Conservation (phyloP, 768 basidiomycete species). For the Phaeotremella fagi region DNA sequence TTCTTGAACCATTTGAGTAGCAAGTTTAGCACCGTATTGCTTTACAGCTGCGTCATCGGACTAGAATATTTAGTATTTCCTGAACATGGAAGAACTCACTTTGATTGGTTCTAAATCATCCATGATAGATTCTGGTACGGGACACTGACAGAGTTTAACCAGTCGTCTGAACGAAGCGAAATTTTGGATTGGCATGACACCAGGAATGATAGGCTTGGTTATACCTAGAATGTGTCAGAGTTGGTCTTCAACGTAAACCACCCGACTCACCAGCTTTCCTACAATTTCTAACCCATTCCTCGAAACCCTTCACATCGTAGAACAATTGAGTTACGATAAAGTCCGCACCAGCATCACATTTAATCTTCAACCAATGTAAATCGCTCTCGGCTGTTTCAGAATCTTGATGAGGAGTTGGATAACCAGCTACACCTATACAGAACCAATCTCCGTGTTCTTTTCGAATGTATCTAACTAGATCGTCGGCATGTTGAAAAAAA, state of each 20-base stretch:
- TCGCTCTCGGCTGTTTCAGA: conserved; percentile 51
- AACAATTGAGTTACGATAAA: conserved; percentile 96
- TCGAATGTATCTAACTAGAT: conserved; percentile 88
- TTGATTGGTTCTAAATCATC: conserved; percentile 67
- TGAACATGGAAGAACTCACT: conserved; percentile 52
- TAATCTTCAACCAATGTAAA: conserved; percentile 68
- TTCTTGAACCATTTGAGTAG: conserved; percentile 71
- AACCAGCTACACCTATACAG: conserved; percentile 92
- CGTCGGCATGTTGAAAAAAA: conserved; percentile 70
- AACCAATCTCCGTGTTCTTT: conserved; percentile 76
- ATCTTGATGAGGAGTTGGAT: conserved; percentile 57
- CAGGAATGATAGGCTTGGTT: conserved; percentile 81
- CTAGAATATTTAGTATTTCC: conserved; percentile 51
- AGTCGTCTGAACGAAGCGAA: conserved; percentile 88
- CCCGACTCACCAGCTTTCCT: conserved; percentile 62
- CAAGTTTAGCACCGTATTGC: conserved; percentile 83
- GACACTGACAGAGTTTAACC: conserved; percentile 78
- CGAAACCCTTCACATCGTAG: conserved; percentile 86
- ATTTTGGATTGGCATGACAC: conserved; percentile 97
- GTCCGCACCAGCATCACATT: conserved; percentile 91
- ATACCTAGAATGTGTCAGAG: conserved; percentile 59
- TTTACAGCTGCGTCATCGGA: conserved; percentile 92
- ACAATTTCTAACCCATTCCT: conserved; percentile 70
- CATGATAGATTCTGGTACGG: conserved; percentile 65
- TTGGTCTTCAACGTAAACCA: conserved; percentile 9